Evolutionary conservation across 202 grass and related monocot genomes (phyloP), one percentile per base, ranked within the genome.

Genomic region (Schoenoplectus tabernaemontani): DNA sequence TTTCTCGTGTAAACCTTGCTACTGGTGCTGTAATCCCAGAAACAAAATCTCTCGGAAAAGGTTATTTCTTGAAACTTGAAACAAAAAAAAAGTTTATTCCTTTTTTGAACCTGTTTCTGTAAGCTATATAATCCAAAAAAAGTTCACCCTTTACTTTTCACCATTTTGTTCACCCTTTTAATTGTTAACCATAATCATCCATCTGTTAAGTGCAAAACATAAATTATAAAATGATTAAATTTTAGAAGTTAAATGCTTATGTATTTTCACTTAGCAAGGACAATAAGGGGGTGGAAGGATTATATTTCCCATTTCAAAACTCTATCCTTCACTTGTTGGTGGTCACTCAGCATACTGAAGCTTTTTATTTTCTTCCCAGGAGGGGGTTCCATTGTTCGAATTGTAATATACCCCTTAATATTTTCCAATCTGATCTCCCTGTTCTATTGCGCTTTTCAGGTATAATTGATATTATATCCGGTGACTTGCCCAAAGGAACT

Each of bases 1-100:
- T 94, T 44, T 90, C 89, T 72, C 87, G 84, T 79, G 50, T 90
- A 53, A 97, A 97, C 57, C 26, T 96, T 83, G 92, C 96, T 86
- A 96, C 92, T 82, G 96, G 92, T 67, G 96, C 95, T 85, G 96
- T 89, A 83, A 88, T 91, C 87, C 92, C 92, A 80, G 96, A 96
- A 95, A 99, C 91, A 64, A 95, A 85, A 89, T 77, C 87, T 69
- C 87, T 99, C 61, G 88, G 84, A 66, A 99, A 99, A 99, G 94
- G 94, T 97, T 83, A 78, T 74, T 30, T 38, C 70, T n/a, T 75
- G 47, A 37, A 75, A 75, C 28, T 54, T 54, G 13, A 75, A 72
- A 75, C 28, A 28, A 32, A 70, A 53, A 71, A 69, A 38, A 57
- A n/a, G 28, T 41, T 67, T 8, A 32, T 47, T 83, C 9, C 41